Percentiles rank a stretch among this genome's conserved stretches.
phyloP scores from a whole-genome alignment of 352 stramenopile species.

The Phytophthora vignae region DNA sequence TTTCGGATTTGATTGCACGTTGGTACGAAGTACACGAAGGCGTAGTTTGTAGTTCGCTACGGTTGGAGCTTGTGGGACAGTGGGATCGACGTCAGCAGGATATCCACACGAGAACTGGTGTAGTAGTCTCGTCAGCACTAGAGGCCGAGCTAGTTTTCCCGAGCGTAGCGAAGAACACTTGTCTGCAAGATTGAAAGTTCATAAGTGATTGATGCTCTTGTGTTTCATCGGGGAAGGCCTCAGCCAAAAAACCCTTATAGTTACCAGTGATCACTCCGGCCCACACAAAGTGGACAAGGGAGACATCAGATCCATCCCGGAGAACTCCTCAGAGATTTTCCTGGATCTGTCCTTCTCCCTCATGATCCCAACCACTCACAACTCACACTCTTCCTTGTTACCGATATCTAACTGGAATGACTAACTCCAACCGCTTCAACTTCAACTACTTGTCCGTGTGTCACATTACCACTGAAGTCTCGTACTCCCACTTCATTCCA shows the following conservation, averaged over 20 bases:
- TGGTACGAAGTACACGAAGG: too few species aligned
- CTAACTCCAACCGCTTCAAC: neutral
- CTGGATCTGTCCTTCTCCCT: neutral
- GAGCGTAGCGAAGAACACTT: neutral
- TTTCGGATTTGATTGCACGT: too few species aligned
- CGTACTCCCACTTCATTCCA: slow-evolving; percentile 9
- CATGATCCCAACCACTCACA: neutral
- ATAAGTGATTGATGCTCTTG: neutral
- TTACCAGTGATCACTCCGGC: neutral
- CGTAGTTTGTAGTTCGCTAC: too few species aligned
- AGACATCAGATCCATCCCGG: neutral
- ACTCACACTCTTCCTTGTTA: neutral
- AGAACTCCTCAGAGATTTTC: neutral
- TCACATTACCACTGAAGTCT: neutral
- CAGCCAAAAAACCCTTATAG: neutral
- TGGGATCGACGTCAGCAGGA: too few species aligned
- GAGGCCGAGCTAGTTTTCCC: neutral
- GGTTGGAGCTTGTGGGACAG: too few species aligned
- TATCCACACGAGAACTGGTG: too few species aligned
- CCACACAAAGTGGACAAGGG: too few species aligned
- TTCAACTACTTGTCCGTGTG: neutral
- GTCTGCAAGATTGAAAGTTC: neutral
- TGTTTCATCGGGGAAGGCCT: neutral
- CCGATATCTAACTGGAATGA: neutral
- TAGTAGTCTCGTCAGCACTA: too few species aligned